phyloP scores from a whole-genome alignment of 805 yeast species.

The Barnettozyma botsteinii region DNA sequence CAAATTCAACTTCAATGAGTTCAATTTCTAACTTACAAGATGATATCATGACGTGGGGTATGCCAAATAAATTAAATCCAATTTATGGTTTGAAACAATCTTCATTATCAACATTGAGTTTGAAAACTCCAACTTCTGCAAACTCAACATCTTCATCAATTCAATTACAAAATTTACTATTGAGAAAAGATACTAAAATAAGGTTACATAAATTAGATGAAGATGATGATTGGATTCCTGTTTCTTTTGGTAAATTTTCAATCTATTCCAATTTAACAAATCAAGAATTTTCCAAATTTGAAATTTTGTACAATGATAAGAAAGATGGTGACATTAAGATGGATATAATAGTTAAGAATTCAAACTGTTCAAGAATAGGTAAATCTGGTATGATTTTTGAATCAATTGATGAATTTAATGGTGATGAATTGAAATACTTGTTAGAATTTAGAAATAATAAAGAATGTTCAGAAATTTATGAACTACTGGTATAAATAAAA shows the following conservation, averaged over 20 bases:
- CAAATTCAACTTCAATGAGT: constrained; percentile 23
- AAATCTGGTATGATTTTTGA: constrained; percentile 20
- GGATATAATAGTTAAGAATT: constrained; percentile 13
- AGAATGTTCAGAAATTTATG: constrained; percentile 20
- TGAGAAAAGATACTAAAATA: constrained; percentile 19
- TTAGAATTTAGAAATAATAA: constrained; percentile 20
- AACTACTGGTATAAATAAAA: constrained; percentile 10
- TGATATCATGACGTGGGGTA: constrained; percentile 4
- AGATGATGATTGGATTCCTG: constrained; percentile 24
- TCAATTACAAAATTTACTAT: constrained; percentile 13
- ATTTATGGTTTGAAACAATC: not conserved
- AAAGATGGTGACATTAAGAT: not conserved
- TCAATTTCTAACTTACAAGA: constrained; percentile 11
- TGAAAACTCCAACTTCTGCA: constrained; percentile 6
- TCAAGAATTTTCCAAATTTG: constrained; percentile 20
- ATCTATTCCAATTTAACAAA: constrained; percentile 17
- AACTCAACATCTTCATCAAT: constrained; percentile 5
- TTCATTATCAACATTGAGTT: constrained; percentile 14
- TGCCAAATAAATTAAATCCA: constrained; percentile 7
- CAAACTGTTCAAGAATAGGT: constrained; percentile 18
- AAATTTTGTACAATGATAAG: constrained; percentile 9
- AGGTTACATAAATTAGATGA: constrained; percentile 21
- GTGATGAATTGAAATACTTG: constrained; percentile 18
- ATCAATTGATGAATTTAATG: constrained; percentile 14
- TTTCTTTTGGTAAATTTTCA: constrained; percentile 19